Conservation (phyloP, 345 rosid genomes). For the Isatis tinctoria region DNA sequence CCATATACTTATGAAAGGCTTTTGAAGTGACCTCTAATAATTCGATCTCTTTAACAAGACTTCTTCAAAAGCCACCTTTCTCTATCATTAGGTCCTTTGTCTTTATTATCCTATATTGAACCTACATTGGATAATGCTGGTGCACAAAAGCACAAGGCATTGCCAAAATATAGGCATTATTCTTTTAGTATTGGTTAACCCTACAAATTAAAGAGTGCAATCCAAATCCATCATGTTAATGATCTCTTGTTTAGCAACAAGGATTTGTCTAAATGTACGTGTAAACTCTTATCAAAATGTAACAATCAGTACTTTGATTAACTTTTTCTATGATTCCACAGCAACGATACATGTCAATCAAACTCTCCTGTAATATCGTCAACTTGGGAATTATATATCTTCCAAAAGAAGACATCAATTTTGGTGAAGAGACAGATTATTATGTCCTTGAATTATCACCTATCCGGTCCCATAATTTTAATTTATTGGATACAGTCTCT, state of each 20-base stretch:
- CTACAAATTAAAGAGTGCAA: not conserved
- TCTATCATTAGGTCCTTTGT: slow-evolving; percentile 15
- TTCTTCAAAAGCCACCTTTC: slow-evolving; percentile 30
- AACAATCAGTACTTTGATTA: not conserved
- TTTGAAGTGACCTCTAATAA: slow-evolving; percentile 22
- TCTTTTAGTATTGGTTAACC: slow-evolving; percentile 1
- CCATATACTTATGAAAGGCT: slow-evolving; percentile 10
- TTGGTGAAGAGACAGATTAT: slow-evolving; percentile 20
- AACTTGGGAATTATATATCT: slow-evolving; percentile 3
- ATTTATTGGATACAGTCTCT: not conserved
- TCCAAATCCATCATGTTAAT: not conserved
- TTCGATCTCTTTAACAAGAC: slow-evolving; percentile 23
- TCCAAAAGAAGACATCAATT: not conserved
- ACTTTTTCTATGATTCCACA: not conserved
- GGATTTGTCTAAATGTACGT: not conserved
- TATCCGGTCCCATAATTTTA: not conserved
- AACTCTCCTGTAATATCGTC: slow-evolving; percentile 27
- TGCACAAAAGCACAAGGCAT: not conserved
- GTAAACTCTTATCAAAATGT: not conserved
- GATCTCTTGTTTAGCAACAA: not conserved
- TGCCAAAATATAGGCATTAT: not conserved
- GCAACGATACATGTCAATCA: slow-evolving; percentile 10
- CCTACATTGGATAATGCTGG: not conserved
- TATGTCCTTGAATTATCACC: not conserved
- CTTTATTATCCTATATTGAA: not conserved